phyloP scores from a whole-genome alignment of 208 protist species.

The Herpetomonas muscarum region DNA sequence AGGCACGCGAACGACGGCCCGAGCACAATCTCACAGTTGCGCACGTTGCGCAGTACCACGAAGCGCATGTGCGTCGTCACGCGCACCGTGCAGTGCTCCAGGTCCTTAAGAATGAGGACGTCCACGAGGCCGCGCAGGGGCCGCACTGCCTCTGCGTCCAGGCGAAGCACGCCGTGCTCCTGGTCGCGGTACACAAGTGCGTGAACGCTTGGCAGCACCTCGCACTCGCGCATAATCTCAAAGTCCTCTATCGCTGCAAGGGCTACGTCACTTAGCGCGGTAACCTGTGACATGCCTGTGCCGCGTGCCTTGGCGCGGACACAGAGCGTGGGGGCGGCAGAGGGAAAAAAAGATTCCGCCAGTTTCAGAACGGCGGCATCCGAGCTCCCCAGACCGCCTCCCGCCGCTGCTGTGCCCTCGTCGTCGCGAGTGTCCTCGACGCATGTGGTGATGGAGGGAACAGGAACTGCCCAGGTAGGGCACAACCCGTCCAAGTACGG shows the following conservation, averaged over 20 bases:
- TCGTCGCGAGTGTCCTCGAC: background rate
- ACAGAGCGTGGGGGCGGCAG: too few relatives aligned
- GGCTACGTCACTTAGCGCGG: too few relatives aligned
- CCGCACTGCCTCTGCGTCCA: constrained; percentile 33
- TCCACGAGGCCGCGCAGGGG: constrained; percentile 20
- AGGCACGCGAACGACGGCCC: constrained; percentile 53
- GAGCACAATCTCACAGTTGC: constrained; percentile 43
- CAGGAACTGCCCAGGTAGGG: constrained; percentile 19
- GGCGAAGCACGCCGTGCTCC: constrained; percentile 15
- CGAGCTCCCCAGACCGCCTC: too few relatives aligned
- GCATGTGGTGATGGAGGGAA: constrained; percentile 8
- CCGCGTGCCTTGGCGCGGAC: too few relatives aligned
- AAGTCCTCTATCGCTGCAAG: background rate
- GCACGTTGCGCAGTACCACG: constrained; percentile 47
- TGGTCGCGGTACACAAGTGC: constrained; percentile 35
- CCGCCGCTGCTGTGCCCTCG: background rate
- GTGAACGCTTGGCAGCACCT: constrained; percentile 23
- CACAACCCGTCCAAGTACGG: constrained; percentile 22
- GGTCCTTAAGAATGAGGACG: constrained; percentile 51
- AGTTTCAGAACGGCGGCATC: too few relatives aligned
- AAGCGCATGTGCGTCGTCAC: constrained; percentile 48
- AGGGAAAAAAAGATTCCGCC: too few relatives aligned
- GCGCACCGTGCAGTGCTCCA: constrained; percentile 47
- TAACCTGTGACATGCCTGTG: too few relatives aligned
- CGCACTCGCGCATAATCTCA: constrained; percentile 9